Evolutionary conservation across 768 basidiomycete genomes (phyloP).

Genomic region (Hygrophorus russula): DNA sequence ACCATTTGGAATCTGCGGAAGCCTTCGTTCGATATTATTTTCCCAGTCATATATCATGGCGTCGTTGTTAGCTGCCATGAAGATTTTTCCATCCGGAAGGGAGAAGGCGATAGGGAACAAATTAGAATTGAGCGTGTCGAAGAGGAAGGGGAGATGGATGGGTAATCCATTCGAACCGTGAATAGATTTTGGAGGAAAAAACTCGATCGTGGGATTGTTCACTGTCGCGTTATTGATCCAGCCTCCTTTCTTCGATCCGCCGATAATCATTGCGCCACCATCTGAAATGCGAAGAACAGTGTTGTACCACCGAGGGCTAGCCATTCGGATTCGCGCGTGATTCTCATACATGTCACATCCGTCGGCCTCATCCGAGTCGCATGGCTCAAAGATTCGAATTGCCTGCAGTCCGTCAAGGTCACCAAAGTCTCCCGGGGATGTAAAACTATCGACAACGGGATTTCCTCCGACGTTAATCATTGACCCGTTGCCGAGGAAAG

Average conservation of each 20-base stretch:
- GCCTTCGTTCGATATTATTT: slow-evolving; percentile 43
- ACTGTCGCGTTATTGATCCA: slow-evolving; percentile 79
- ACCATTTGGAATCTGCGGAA: slow-evolving; percentile 65
- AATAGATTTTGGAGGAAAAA: slow-evolving; percentile 71
- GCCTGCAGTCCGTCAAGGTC: slow-evolving; percentile 66
- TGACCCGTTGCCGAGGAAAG: slow-evolving; percentile 68
- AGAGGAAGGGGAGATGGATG: slow-evolving; percentile 50
- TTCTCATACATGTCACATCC: slow-evolving; percentile 57
- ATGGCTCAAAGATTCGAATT: slow-evolving; percentile 62
- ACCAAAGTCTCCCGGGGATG: slow-evolving; percentile 64
- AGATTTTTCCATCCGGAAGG: slow-evolving; percentile 59
- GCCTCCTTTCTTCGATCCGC: slow-evolving; percentile 71
- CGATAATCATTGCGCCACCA: slow-evolving; percentile 77
- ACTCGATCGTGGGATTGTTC: slow-evolving; percentile 77
- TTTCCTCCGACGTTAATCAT: slow-evolving; percentile 76
- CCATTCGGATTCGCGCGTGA: slow-evolving; percentile 54
- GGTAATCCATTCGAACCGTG: slow-evolving; percentile 58
- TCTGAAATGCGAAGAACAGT: slow-evolving; percentile 59
- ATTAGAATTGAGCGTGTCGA: slow-evolving; percentile 70
- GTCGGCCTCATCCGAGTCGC: slow-evolving; percentile 32
- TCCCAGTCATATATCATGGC: slow-evolving; percentile 76
- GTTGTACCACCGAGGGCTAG: slow-evolving; percentile 74
- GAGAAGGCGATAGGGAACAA: slow-evolving; percentile 69
- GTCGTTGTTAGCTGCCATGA: slow-evolving; percentile 69
- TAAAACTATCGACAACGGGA: slow-evolving; percentile 55